These are phyloP conservation scores for Peronospora tabacina DNA, from an alignment of 352 stramenopile species.

Conservation along the genomic window DNA sequence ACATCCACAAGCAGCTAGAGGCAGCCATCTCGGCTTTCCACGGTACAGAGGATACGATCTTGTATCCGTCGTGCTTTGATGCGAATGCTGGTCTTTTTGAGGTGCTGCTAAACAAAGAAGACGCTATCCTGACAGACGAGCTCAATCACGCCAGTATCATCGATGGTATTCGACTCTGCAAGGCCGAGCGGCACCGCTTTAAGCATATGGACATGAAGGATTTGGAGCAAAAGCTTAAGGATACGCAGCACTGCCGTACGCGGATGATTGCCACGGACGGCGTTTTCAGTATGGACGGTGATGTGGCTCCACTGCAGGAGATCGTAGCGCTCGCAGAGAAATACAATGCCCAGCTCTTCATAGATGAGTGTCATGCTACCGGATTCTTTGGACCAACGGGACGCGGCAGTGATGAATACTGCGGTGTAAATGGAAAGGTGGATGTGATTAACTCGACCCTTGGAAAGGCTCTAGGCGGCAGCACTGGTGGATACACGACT, in stretches of 20 bases:
- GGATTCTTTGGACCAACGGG: conserved; percentile 90
- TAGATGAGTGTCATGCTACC: conserved; percentile 92
- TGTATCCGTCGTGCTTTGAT: conserved; percentile 93
- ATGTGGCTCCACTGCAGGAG: conserved; percentile 86
- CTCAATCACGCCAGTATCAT: conserved; percentile 94
- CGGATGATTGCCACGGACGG: conserved; percentile 90
- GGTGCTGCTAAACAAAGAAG: conserved; percentile 75
- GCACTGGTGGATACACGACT: conserved; percentile 90
- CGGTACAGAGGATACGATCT: conserved; percentile 90
- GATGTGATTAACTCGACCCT: conserved; percentile 94
- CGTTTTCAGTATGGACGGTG: conserved; percentile 94
- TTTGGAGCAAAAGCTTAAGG: conserved; percentile 85
- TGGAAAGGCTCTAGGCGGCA: conserved; percentile 89
- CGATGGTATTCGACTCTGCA: conserved; percentile 90
- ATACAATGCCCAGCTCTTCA: conserved; percentile 90
- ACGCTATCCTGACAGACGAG: conserved; percentile 90
- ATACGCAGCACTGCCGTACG: conserved; percentile 85
- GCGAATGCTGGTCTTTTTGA: conserved; percentile 92
- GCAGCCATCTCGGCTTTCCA: conserved; percentile 88
- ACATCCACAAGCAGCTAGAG: conserved; percentile 92
- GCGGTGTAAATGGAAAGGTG: conserved; percentile 79
- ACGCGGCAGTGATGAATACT: conserved; percentile 89
- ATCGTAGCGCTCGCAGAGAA: conserved; percentile 88
- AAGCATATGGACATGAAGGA: conserved; percentile 91
- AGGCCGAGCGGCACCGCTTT: conserved; percentile 89